These are phyloP conservation scores for Amphicarpaea edgeworthii DNA, from an alignment of 306 rosid species.

Conservation along the genomic window DNA sequence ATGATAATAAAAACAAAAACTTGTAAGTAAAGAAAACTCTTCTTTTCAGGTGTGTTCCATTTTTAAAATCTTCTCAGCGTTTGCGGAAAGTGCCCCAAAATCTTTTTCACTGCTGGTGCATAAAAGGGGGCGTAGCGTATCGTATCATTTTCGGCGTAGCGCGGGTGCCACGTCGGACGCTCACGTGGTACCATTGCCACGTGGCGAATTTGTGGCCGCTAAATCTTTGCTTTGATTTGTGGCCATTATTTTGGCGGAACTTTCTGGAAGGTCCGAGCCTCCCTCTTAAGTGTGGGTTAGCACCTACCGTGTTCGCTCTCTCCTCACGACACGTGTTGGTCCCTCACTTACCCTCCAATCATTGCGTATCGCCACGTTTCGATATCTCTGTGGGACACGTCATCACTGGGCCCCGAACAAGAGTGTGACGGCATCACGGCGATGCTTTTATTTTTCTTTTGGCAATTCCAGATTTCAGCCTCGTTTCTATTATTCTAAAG, in stretches of 20 bases:
- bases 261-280: constrained; percentile 61
- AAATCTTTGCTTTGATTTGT: constrained; percentile 30
- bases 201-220: constrained; percentile 54
- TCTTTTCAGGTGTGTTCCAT: not conserved
- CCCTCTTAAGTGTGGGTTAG: not conserved
- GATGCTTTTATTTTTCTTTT: not conserved
- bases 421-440: not conserved
- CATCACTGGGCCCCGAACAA: not conserved
- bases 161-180: constrained; percentile 70
- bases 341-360: constrained; percentile 37
- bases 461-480: no score
- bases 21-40: no score
- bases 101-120: constrained; percentile 55
- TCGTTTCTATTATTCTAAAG: no score
- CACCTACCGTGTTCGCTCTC: constrained; percentile 41
- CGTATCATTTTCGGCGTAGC: constrained; percentile 67
- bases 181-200: constrained; percentile 54
- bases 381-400: not conserved
- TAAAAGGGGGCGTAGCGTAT: constrained; percentile 62
- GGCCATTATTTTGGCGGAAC: constrained; percentile 66
- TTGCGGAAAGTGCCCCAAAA: not conserved
- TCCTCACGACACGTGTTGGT: constrained; percentile 47
- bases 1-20: not conserved
- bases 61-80: not conserved
- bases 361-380: constrained; percentile 47